Conservation (phyloP, 176 grass and related monocot genomes). For the Oryza meridionalis region DNA sequence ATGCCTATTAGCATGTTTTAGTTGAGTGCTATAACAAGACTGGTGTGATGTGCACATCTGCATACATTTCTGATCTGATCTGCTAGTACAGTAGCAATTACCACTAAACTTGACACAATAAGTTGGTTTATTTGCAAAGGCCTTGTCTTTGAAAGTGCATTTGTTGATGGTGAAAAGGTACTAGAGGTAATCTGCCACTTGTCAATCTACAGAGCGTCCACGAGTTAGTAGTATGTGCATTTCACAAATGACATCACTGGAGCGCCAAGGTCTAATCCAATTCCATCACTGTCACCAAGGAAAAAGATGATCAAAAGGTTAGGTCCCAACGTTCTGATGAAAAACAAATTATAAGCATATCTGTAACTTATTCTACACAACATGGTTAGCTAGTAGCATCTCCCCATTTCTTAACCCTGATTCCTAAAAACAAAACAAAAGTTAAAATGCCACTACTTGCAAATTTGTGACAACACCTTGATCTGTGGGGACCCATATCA, state of each 20-base stretch:
- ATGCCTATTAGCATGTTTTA: not conserved
- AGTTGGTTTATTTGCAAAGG: not conserved
- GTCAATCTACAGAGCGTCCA: not conserved
- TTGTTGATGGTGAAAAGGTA: not conserved
- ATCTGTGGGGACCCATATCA: not conserved
- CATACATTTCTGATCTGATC: not conserved
- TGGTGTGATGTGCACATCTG: conserved; percentile 9
- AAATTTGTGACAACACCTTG: not conserved
- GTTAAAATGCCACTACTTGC: not conserved
- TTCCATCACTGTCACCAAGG: conserved; percentile 10
- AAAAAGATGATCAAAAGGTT: not conserved
- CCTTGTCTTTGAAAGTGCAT: not conserved
- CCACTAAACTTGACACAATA: not conserved
- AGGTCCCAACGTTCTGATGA: conserved; percentile 8
- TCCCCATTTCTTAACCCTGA: not conserved
- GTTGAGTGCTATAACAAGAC: not conserved
- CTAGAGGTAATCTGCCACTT: not conserved
- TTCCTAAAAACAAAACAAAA: not conserved
- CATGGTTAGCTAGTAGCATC: not conserved
- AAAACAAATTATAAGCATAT: not conserved
- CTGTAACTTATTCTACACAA: not conserved
- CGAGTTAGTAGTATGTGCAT: conserved; percentile 8
- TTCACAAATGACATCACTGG: not conserved
- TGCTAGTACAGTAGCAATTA: not conserved
- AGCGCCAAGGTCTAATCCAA: conserved; percentile 5